These are phyloP conservation scores for Coix lacrymajobi DNA, from an alignment of 176 grass and related monocot species.

Conservation along the genomic window DNA sequence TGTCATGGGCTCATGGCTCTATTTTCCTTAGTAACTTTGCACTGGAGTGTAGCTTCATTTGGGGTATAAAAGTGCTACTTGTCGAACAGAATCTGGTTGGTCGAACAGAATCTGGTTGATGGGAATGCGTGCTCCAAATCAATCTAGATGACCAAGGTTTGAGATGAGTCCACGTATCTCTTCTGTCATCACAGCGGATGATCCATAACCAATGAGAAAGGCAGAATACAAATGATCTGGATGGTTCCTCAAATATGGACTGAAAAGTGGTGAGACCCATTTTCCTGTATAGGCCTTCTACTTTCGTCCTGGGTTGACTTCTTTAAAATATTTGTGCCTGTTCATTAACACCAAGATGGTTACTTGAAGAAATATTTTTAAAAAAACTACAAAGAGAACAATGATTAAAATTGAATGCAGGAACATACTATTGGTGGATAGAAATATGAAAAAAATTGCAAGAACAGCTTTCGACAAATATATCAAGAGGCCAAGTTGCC, in stretches of 20 bases:
- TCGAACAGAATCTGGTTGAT: neutral
- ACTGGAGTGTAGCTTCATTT: neutral
- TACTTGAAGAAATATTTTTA: constrained; percentile 1
- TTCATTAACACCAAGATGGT: constrained; percentile 33
- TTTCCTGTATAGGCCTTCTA: constrained; percentile 27
- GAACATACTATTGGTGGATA: neutral
- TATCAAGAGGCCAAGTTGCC: neutral
- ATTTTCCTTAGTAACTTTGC: neutral
- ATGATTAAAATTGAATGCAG: neutral
- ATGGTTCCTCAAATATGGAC: constrained; percentile 19
- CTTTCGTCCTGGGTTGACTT: constrained; percentile 43
- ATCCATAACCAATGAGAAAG: constrained; percentile 6
- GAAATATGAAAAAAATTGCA: neutral
- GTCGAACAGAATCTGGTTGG: neutral
- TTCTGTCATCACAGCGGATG: neutral
- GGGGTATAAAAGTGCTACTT: neutral
- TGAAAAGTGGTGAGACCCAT: neutral
- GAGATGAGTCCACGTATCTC: constrained; percentile 5
- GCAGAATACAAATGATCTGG: neutral
- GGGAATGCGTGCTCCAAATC: constrained; percentile 10
- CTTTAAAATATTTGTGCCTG: constrained; percentile 61
- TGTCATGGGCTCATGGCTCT: neutral
- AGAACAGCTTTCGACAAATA: neutral
- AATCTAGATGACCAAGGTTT: neutral
- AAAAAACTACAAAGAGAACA: neutral